Evolutionary conservation across 2,329 filamentous ascomycete species (phyloP).

Genomic region (Emericellopsis atlantica): DNA sequence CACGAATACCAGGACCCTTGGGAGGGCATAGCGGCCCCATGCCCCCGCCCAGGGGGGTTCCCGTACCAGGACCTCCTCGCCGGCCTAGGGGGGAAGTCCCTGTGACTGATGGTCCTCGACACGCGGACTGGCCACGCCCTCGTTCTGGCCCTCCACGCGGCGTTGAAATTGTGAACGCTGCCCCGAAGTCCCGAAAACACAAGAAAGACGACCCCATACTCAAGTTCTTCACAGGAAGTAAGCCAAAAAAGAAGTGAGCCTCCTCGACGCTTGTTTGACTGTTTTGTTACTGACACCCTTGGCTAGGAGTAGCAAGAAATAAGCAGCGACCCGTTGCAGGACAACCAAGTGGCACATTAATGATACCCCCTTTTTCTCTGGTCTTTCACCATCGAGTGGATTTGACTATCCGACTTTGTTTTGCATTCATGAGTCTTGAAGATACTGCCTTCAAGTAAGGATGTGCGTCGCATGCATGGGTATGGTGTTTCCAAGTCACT

Average conservation of each 20-base stretch:
- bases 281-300: background rate
- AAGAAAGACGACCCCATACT: slow-evolving; percentile 3
- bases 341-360: background rate
- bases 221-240: slow-evolving; percentile 1
- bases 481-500: too few relatives aligned
- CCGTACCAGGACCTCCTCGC: background rate
- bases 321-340: background rate
- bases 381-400: background rate
- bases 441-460: too few relatives aligned
- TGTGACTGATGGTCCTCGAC: background rate
- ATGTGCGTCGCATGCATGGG: too few relatives aligned
- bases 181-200: slow-evolving; percentile 2
- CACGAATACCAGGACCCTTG: background rate
- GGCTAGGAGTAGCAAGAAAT: background rate
- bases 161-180: slow-evolving; percentile 3
- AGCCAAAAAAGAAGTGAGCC: slow-evolving; percentile 6
- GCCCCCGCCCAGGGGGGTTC: background rate
- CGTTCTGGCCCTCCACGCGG: background rate
- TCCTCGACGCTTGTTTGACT: background rate
- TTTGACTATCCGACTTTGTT: background rate
- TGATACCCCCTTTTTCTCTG: background rate
- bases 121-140: background rate
- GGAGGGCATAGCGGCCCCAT: background rate
- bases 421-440: too few relatives aligned
- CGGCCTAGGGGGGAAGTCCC: too few relatives aligned